Conservation (phyloP, 306 rosid species). For the Castanospermum australe region DNA sequence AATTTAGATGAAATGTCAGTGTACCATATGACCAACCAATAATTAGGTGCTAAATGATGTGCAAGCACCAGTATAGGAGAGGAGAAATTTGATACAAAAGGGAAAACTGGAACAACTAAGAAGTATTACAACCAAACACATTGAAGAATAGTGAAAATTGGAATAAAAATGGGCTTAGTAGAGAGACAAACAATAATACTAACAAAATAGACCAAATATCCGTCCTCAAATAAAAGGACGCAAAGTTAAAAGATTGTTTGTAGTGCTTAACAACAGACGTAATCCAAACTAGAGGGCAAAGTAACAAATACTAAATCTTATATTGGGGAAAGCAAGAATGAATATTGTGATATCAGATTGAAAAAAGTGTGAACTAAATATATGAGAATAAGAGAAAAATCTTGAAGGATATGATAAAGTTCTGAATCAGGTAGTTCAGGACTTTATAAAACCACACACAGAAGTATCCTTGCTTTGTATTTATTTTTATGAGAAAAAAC, state of each 20-base stretch:
- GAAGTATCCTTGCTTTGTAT: background rate
- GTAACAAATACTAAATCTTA: background rate
- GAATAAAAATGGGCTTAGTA: background rate
- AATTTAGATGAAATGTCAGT: background rate
- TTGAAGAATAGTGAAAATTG: background rate
- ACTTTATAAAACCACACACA: background rate
- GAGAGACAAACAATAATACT: background rate
- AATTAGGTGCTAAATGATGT: background rate
- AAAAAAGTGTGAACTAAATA: background rate
- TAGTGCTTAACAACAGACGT: background rate
- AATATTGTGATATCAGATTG: background rate
- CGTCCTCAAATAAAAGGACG: background rate
- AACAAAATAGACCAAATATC: background rate
- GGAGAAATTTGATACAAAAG: background rate
- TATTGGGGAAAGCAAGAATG: background rate
- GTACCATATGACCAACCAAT: background rate
- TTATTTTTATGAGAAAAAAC: background rate
- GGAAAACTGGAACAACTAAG: background rate
- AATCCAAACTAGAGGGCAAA: background rate
- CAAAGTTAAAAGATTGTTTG: constrained; percentile 14
- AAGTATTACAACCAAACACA: background rate
- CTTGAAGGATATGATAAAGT: background rate
- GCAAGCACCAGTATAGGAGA: background rate
- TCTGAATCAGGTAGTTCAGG: background rate
- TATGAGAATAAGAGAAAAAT: background rate